Base-by-base conservation (phyloP, 805 yeast species). In the Candida berthetii region DNA sequence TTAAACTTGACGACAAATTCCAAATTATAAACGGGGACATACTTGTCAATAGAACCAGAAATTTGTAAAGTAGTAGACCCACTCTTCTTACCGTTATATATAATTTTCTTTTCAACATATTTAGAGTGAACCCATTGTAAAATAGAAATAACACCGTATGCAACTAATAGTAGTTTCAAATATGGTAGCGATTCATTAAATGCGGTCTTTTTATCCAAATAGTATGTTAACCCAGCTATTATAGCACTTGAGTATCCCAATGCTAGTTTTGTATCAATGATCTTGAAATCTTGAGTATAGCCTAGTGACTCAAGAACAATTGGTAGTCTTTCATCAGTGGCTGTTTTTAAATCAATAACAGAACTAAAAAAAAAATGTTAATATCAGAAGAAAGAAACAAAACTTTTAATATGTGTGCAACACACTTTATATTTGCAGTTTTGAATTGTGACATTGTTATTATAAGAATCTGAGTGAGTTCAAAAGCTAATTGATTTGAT, bases 221-320 rank as follows among this genome's bases (percentile, higher is more conserved):
- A 55, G 50, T 67, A 78, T 38, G 80, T 68, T 3, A 58, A 50
- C 4, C 66, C 83, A 9, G 81, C 77, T 15, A 75, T 58, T 2
- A 61, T 55, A 7, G 72, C 81, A 25, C 76, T 71, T 16, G 66
- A 47, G 43, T 71, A 68, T 1, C 83, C 83, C 39, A 78, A 58
- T 6, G 66, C 72, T 36, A 78, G 57, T 52, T 72, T 76, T 15
- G 66, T 53, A 53, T 78, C 85, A 22, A 48, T 54, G 11, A 72
- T 48, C 7, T 48, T 43, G 45, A 70, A 69, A 10, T 70, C 61
- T 47, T 73, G 70, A 7, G 58, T 59, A 50, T 63, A 73, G 4
- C 76, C 77, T 25, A 73, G 42, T 2, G 45, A 17, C 13, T 31
- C 34, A 16, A 19, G 17, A 14, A 20, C 24, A 19, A 31, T 37